Percentiles rank a stretch among this genome's conserved stretches.
Conservation (phyloP, 2,329 filamentous ascomycete species). For the Verticillium tricorpus region DNA sequence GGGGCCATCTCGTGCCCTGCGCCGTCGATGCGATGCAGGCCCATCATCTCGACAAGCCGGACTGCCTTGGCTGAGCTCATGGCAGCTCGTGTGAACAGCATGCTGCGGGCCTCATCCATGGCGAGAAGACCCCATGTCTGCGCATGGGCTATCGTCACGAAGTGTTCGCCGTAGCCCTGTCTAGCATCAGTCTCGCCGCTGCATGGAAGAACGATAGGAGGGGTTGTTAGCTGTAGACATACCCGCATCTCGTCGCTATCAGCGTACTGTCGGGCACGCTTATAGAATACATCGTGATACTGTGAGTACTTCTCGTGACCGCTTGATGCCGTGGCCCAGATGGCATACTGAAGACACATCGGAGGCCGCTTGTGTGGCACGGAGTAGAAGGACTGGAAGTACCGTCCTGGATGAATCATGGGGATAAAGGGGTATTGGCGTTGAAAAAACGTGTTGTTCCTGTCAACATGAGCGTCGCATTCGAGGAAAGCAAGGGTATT, state of each 20-base stretch:
- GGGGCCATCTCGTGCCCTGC: conserved; percentile 64
- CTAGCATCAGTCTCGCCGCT: not conserved
- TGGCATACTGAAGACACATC: conserved; percentile 76
- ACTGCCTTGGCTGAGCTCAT: conserved; percentile 71
- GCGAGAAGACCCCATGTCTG: conserved; percentile 75
- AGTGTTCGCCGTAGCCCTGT: conserved; percentile 69
- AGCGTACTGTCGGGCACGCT: conserved; percentile 74
- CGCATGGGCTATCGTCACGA: conserved; percentile 73
- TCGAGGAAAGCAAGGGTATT: not conserved
- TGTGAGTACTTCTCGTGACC: conserved; percentile 66
- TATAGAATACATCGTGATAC: conserved; percentile 76
- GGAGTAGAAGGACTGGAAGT: conserved; percentile 67
- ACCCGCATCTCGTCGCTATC: conserved; percentile 81
- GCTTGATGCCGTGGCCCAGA: conserved; percentile 78
- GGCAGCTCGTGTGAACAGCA: conserved; percentile 82
- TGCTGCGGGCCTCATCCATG: conserved; percentile 76
- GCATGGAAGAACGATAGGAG: no score
- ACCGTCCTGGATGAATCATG: conserved; percentile 73
- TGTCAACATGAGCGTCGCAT: conserved; percentile 27
- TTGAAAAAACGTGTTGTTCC: conserved; percentile 70
- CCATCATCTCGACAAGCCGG: conserved; percentile 77
- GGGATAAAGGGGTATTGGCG: conserved; percentile 69
- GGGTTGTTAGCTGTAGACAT: conserved; percentile 12
- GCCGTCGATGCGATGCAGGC: conserved; percentile 72
- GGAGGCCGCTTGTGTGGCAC: conserved; percentile 73